phyloP scores from a whole-genome alignment of 306 rosid genomes.

The Inga leiocalycina region DNA sequence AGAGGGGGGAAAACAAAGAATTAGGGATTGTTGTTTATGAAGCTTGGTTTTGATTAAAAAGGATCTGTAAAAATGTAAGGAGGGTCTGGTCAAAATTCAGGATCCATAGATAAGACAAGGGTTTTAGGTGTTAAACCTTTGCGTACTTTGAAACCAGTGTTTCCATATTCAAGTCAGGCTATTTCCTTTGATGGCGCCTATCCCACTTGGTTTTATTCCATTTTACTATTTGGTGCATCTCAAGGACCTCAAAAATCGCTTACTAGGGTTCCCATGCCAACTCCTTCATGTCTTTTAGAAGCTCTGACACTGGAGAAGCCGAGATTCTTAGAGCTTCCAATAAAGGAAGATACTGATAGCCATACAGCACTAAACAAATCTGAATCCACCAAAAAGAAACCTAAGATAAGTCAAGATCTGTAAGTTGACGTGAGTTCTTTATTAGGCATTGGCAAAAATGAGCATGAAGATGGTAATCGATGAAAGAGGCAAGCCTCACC shows the following conservation, averaged over 20 bases:
- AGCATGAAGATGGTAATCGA: slow-evolving; percentile 51
- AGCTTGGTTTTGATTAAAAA: slow-evolving; percentile 24
- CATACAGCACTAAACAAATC: slow-evolving; percentile 17
- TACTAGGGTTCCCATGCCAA: slow-evolving; percentile 30
- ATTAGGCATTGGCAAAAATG: slow-evolving; percentile 32
- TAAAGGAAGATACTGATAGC: slow-evolving; percentile 31
- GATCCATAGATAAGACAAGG: slow-evolving; percentile 54
- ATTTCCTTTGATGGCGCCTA: slow-evolving; percentile 33
- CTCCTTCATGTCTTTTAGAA: slow-evolving; percentile 41
- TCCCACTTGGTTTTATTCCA: slow-evolving; percentile 59
- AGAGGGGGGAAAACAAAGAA: neutral
- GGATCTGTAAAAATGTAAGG: slow-evolving; percentile 57
- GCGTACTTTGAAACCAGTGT: slow-evolving; percentile 59
- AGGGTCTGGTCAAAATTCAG: slow-evolving; percentile 43
- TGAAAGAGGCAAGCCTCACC: no score
- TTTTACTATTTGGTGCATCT: slow-evolving; percentile 57
- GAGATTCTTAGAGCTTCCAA: neutral
- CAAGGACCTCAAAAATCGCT: slow-evolving; percentile 33
- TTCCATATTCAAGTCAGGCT: slow-evolving; percentile 41
- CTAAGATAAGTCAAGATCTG: slow-evolving; percentile 8
- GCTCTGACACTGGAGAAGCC: neutral
- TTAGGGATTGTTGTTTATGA: slow-evolving; percentile 8
- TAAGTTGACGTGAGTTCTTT: slow-evolving; percentile 34
- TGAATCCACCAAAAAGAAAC: slow-evolving; percentile 37
- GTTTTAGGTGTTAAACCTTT: slow-evolving; percentile 69